A percentile compares a stretch with the other conserved stretches of the same genome.
phyloP scores from a whole-genome alignment of 2,329 filamentous ascomycete species.

The Clarireedia paspali region DNA sequence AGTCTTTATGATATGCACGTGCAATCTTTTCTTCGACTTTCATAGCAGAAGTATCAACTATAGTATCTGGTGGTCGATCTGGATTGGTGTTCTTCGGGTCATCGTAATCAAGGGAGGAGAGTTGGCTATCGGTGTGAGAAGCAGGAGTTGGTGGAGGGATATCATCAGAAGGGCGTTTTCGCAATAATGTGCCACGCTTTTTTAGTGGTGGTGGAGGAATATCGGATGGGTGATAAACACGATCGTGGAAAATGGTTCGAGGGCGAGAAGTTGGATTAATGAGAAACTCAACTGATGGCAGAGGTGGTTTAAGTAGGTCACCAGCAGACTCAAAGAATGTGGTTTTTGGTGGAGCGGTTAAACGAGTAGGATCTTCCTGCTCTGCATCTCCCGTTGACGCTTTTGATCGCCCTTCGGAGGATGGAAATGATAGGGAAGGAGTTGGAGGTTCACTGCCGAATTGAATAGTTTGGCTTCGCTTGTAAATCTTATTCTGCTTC shows the following conservation, averaged over 20 bases:
- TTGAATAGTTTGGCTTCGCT: conserved; percentile 67
- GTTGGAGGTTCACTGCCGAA: conserved; percentile 29
- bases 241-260: conserved; percentile 92
- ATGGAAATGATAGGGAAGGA: background rate
- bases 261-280: conserved; percentile 75
- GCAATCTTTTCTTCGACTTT: conserved; percentile 98
- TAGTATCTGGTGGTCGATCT: conserved; percentile 37
- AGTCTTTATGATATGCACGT: conserved; percentile 81
- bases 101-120: conserved; percentile 44
- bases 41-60: conserved; percentile 60
- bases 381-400: conserved; percentile 24
- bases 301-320: conserved; percentile 81
- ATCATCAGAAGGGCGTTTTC: conserved; percentile 15
- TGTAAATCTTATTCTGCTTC: conserved; percentile 64
- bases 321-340: conserved; percentile 93
- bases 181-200: conserved; percentile 34
- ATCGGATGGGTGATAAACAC: conserved; percentile 87
- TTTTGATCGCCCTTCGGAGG: conserved; percentile 27
- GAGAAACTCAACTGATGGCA: conserved; percentile 75
- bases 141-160: conserved; percentile 16
- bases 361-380: conserved; percentile 38
- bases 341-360: conserved; percentile 75
- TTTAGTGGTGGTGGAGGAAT: conserved; percentile 75
- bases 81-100: conserved; percentile 41
- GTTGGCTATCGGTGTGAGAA: conserved; percentile 35